phyloP scores from a whole-genome alignment of 345 rosid genomes.

The Excoecaria cochinchinensis region DNA sequence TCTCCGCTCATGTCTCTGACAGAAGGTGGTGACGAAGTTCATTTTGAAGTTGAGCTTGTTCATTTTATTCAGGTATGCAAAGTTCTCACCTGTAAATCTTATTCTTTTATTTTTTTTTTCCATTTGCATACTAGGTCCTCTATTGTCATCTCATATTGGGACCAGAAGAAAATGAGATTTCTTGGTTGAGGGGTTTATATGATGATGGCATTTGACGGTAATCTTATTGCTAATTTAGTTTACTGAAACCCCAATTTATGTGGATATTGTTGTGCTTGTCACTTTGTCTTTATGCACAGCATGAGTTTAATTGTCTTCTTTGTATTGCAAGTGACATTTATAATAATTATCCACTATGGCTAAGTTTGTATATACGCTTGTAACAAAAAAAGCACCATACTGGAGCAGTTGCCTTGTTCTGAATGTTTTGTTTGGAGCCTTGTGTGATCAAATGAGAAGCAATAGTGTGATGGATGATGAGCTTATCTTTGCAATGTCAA shows the following conservation, averaged over 20 bases:
- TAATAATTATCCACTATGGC: neutral
- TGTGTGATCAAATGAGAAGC: neutral
- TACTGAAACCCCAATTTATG: conserved; percentile 1
- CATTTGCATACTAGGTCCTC: neutral
- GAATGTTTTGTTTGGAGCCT: neutral
- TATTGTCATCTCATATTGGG: neutral
- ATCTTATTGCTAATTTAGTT: neutral
- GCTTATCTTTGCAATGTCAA: neutral
- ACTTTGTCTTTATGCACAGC: neutral
- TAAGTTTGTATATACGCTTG: conserved; percentile 4
- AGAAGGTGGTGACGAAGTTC: conserved; percentile 78
- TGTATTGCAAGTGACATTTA: neutral
- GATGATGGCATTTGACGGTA: neutral
- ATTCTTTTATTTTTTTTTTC: neutral
- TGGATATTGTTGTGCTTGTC: neutral
- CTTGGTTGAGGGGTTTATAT: neutral
- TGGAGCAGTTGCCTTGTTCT: neutral
- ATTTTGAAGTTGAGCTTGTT: conserved; percentile 90
- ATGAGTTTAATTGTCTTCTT: neutral
- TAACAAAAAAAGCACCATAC: neutral
- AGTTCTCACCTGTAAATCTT: neutral
- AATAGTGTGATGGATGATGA: neutral
- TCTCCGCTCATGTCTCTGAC: conserved; percentile 61
- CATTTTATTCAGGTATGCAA: conserved; percentile 78
- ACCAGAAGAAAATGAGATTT: neutral